Base-by-base conservation (phyloP, 2,329 filamentous ascomycete species). In the Paraphoma chrysanthemicola region DNA sequence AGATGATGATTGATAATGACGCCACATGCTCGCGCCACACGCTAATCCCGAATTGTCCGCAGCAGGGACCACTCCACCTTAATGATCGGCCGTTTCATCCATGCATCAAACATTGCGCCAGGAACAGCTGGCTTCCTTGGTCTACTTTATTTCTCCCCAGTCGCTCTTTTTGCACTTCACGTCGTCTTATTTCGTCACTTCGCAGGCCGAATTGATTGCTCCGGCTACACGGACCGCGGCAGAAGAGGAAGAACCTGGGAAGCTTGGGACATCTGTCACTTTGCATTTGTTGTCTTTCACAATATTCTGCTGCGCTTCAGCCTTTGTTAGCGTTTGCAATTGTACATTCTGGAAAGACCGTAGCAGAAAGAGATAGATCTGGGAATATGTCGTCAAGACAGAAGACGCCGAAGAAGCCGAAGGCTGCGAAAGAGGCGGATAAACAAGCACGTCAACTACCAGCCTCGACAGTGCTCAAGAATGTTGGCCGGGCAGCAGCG, bases 331-430 rank as follows among this genome's bases (percentile, higher is more conserved):
- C 8, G 39, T 8, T 11, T 42, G 4, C 39, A 42, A 16, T 42
- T 17, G 3, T 11, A 38, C 33, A 38, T n/a, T 38, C n/a, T 38
- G 10, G 16, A 16, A 6, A 14, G 29, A 31, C 43, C 14, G 14
- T 4, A 46, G 23, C 17, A 44, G 29, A 51, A 59, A 60, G 47
- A 58, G 49, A 53, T 30, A 57, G 41, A 54, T 36, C 38, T 56
- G 48, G 31, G 39, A 55, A 18, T 48, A 77, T 77, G 74, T 69
- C 73, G 28, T 65, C 72, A 16, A 64, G 66, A 54, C 67, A 69
- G 36, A 76, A 75, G 44, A 71, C 67, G n/a, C 67, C 61, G 31
- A 72, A 69, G 48, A 77, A 76, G 59, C 73, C 73, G 16, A 72
- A 71, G 60, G 70, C 66, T 23, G 68, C 63, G 7, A 69, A 65